Base-by-base conservation (phyloP, 176 grass and related monocot genomes). In the Carex kokanica region DNA sequence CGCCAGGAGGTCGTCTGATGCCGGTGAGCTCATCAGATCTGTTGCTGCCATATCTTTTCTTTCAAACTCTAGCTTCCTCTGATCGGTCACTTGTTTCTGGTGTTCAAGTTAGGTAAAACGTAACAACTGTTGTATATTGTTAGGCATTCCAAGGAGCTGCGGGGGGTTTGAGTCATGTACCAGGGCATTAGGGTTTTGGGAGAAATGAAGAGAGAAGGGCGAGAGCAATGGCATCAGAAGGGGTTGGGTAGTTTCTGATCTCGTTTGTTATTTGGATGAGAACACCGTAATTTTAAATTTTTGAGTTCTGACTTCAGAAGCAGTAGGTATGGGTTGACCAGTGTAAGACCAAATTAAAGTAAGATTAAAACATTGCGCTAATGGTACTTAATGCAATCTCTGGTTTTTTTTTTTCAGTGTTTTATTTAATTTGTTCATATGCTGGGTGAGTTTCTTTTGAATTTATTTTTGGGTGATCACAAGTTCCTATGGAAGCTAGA, bases 11-110 rank as follows among this genome's bases (percentile, higher is more conserved):
- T 68, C 45, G 3, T 65, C 74, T 61, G 85, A 86, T 85, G 78
- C 51, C 64, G 90, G 75, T 78, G 88, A 99, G 81, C 49, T 88
- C 80, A 81, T 90, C 68, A 86, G 87, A 23, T 93, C 87, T 17
- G 47, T 96, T 54, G 80, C 90, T 10, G 69, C 79, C 2, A 56
- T 91, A 38, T 89, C 90, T 85, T 96, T 96, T 68, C 83, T 96
- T 56, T 91, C 88, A 72, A 86, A 71, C 58, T 79, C 88, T 49
- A 82, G 82, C 61, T 89, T 88, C 84, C 65, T 90, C 59, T 92
- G 88, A 92, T 66, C 36, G 4, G 24, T 55, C 73, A 29, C 5
- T 18, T 3, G 1, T 0, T 64, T 60, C 13, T 64, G 69, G 55
- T 66, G 43, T 84, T 69, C 14, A 13, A 61, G 66, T 82, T 68